These are phyloP conservation scores for Globomyces pollinis-pini DNA, from an alignment of 192 early-diverging fungal genomes.

Conservation along the genomic window DNA sequence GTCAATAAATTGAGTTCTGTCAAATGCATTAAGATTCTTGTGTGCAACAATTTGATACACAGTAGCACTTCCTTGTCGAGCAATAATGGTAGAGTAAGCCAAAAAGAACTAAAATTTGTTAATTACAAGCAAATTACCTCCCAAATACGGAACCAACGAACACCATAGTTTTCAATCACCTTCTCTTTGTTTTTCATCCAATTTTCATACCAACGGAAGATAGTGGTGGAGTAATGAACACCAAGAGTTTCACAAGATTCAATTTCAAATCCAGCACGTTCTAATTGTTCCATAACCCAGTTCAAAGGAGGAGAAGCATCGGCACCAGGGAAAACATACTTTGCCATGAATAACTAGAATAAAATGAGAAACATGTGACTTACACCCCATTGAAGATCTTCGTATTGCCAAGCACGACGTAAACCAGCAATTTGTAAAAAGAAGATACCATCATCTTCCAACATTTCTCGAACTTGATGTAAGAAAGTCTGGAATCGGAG, in stretches of 20 bases:
- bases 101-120: conserved; percentile 65
- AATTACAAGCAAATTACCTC: conserved; percentile 56
- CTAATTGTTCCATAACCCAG: conserved; percentile 92
- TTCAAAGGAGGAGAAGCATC: conserved; percentile 93
- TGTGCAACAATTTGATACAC: conserved; percentile 93
- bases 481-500: conserved; percentile 82
- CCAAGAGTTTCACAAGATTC: conserved; percentile 82
- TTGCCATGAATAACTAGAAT: conserved; percentile 85
- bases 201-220: conserved; percentile 95
- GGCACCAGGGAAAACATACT: conserved; percentile 97
- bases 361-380: not conserved
- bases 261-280: conserved; percentile 91
- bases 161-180: conserved; percentile 78
- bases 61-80: conserved; percentile 93
- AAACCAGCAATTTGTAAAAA: conserved; percentile 97
- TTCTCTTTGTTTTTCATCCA: conserved; percentile 90
- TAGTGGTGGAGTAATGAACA: conserved; percentile 94
- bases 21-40: conserved; percentile 96
- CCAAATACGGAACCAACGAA: conserved; percentile 90
- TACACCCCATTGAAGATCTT: conserved; percentile 78
- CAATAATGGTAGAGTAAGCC: conserved; percentile 90
- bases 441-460: conserved; percentile 97
- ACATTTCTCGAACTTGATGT: conserved; percentile 83
- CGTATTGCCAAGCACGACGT: conserved; percentile 71
- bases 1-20: conserved; percentile 54